Base-by-base conservation (phyloP, 2,329 filamentous ascomycete genomes). In the Ophiostoma ulmi region DNA sequence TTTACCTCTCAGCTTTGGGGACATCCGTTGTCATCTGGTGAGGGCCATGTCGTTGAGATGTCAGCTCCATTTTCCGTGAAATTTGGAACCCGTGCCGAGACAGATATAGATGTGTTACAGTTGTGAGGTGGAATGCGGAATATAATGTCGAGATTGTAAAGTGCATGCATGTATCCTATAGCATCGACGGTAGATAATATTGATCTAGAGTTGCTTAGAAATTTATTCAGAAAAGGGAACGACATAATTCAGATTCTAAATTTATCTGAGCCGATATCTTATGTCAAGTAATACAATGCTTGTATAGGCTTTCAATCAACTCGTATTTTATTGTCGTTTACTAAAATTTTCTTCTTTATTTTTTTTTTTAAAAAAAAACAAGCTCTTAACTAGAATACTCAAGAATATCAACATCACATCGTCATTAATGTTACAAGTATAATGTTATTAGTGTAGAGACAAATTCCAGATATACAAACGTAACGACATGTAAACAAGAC, bases 381-480 rank as follows among this genome's bases (percentile, higher is more conserved):
- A 17, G 39, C 10, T 14, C 39, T 10, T 44, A 44, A 44, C 39
- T 44, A 44, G 3, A 44, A 1, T 44, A 44, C 7, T 44, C 2
- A 44, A 17, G 14, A 44, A 17, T 44, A 58, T 11, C 52, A 8
- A 58, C 52, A 58, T 13, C n/a, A 58, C 52, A 58, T 31, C 52
- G 52, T 58, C 10, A 58, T 26, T 31, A 1, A 14, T 58, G 7
- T 11, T 48, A 58, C n/a, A 58, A 11, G n/a, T 58, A 58, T 58
- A 55, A 55, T 58, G 52, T 58, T 58, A 58, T 58, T 26, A 58
- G 52, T 58, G 52, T 58, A 58, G 22, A 58, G 52, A 58, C 52
- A 31, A 58, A 26, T 26, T 5, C 22, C 44, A 48, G 17, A 48
- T 48, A n/a, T 48, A 20, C 44, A 48, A 20, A n/a, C 44, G 31